Evolutionary conservation across 2,329 filamentous ascomycete species (phyloP).

Genomic region (Spiromastix sp.): DNA sequence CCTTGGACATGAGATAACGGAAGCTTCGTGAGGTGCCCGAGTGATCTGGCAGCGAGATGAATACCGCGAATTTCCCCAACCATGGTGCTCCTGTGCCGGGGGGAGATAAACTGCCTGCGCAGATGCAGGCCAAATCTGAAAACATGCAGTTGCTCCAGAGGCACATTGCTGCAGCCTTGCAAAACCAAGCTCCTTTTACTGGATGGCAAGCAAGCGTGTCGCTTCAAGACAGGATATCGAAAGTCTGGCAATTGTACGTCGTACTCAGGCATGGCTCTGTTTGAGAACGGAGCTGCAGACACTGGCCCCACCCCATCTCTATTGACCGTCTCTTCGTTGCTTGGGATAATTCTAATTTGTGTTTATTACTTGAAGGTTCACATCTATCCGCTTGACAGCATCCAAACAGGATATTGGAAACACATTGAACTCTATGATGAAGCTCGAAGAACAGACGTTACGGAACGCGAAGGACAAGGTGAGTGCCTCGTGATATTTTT

Average conservation of each 20-base stretch:
- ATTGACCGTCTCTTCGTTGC: no score
- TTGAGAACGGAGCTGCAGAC: no score
- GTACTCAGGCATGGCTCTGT: not conserved
- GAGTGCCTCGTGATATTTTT: conserved; percentile 5
- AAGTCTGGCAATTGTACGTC: conserved; percentile 36
- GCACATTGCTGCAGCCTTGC: conserved; percentile 29
- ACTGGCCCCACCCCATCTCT: no score
- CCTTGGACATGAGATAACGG: no score
- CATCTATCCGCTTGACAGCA: conserved; percentile 36
- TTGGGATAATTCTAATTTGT: not conserved
- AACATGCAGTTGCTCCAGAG: conserved; percentile 27
- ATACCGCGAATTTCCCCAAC: conserved; percentile 31
- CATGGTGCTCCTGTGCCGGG: conserved; percentile 26
- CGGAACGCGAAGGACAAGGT: conserved; percentile 29
- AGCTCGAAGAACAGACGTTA: conserved; percentile 37
- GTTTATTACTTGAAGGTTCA: conserved; percentile 23
- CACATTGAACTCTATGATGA: conserved; percentile 31
- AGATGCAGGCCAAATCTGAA: conserved; percentile 25
- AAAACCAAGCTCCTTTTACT: conserved; percentile 31
- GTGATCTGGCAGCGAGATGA: conserved; percentile 31
- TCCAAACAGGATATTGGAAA: conserved; percentile 28
- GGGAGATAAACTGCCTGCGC: conserved; percentile 21
- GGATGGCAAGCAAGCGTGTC: conserved; percentile 36
- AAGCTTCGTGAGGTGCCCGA: conserved; percentile 15
- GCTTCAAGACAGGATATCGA: conserved; percentile 29